Conservation (phyloP, 257 asterid species). For the Scutellaria galericulata region DNA sequence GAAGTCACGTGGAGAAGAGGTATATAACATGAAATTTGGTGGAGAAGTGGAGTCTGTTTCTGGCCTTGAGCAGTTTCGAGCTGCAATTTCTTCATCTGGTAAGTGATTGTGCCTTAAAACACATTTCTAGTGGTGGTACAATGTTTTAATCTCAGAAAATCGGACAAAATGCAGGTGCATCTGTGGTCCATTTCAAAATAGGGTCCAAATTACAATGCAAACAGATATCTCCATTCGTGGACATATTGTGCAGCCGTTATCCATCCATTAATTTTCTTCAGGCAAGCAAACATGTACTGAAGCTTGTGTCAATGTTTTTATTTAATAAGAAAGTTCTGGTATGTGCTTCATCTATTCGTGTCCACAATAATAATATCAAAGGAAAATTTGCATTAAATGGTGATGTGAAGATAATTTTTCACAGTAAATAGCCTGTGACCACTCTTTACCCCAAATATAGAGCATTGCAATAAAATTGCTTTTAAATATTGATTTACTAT, state of each 20-base stretch:
- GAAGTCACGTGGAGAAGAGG: constrained; percentile 79
- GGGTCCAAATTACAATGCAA: constrained; percentile 58
- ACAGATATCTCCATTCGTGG: constrained; percentile 68
- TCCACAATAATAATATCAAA: neutral
- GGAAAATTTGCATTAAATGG: too few species aligned
- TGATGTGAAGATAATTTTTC: too few species aligned
- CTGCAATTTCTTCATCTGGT: constrained; percentile 82
- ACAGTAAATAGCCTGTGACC: too few species aligned
- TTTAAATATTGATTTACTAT: too few species aligned
- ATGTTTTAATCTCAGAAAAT: constrained; percentile 21
- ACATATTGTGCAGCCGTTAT: constrained; percentile 63
- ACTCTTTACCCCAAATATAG: too few species aligned
- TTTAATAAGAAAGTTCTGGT: neutral
- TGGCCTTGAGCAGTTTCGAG: constrained; percentile 73
- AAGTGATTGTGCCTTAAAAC: constrained; percentile 4
- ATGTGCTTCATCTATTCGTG: neutral
- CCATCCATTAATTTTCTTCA: constrained; percentile 75
- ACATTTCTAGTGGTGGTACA: neutral
- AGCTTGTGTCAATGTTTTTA: neutral
- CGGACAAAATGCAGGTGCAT: constrained; percentile 55
- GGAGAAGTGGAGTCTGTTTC: constrained; percentile 77
- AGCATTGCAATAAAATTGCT: too few species aligned
- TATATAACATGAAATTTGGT: constrained; percentile 72
- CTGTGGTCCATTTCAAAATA: constrained; percentile 70
- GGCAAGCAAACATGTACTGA: constrained; percentile 45